Conservation (phyloP, 768 basidiomycete genomes). For the Amanita phalloides region DNA sequence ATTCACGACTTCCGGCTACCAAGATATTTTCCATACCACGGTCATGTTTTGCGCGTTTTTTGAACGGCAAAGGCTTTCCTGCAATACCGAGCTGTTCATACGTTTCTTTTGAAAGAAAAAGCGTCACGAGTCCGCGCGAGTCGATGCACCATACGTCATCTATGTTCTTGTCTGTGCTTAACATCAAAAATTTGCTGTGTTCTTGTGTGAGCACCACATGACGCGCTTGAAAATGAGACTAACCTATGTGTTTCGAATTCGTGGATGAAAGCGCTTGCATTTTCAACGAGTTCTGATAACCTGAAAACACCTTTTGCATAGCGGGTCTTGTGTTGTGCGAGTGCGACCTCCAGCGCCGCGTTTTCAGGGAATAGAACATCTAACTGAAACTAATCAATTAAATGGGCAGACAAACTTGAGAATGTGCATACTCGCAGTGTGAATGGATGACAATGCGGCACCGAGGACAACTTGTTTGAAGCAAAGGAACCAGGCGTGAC, state of each 20-base stretch:
- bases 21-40: slow-evolving; percentile 28
- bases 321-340: slow-evolving; percentile 15
- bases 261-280: slow-evolving; percentile 20
- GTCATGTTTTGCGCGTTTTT: slow-evolving; percentile 33
- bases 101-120: slow-evolving; percentile 42
- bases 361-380: slow-evolving; percentile 51
- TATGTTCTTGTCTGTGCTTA: slow-evolving; percentile 20
- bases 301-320: slow-evolving; percentile 2
- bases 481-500: slow-evolving; percentile 12
- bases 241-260: slow-evolving; percentile 17
- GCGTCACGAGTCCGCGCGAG: slow-evolving; percentile 44
- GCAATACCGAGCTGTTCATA: slow-evolving; percentile 54
- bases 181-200: slow-evolving; percentile 25
- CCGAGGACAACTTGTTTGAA: slow-evolving; percentile 18
- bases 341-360: slow-evolving; percentile 22
- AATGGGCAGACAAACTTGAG: background rate
- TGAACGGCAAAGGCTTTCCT: slow-evolving; percentile 45
- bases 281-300: slow-evolving; percentile 12
- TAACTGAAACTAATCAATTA: slow-evolving; percentile 27
- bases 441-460: slow-evolving; percentile 37
- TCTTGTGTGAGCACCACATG: background rate
- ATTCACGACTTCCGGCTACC: background rate
- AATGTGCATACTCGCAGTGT: slow-evolving; percentile 34
- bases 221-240: slow-evolving; percentile 2
- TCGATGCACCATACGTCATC: slow-evolving; percentile 69